Conservation (phyloP, 768 basidiomycete species). For the Tricholoma saponaceum region DNA sequence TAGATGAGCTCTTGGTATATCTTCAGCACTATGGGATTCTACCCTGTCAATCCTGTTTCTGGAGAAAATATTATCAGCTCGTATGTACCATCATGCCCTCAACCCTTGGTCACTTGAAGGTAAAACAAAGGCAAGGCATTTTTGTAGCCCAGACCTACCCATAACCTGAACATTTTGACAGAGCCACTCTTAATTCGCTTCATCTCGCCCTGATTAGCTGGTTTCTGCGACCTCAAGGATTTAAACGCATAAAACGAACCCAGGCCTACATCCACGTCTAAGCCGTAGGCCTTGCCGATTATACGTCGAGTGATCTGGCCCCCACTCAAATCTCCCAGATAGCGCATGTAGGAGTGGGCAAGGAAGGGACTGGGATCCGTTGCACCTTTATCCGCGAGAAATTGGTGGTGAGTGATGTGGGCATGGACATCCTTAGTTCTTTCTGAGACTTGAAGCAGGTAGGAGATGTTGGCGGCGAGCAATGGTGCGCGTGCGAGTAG, state of each 20-base stretch:
- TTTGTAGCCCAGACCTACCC: no score
- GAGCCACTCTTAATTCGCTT: constrained; percentile 76
- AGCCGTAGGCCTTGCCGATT: constrained; percentile 62
- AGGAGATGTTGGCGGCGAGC: constrained; percentile 64
- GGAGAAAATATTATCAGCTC: no score
- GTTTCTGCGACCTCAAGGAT: constrained; percentile 42
- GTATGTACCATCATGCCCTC: no score
- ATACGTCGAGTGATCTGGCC: constrained; percentile 66
- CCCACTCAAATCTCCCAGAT: constrained; percentile 77
- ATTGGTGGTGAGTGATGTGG: constrained; percentile 48
- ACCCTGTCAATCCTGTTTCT: no score
- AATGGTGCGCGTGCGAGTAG: constrained; percentile 58
- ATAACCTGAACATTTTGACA: no score
- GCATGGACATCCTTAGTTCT: constrained; percentile 40
- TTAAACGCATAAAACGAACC: constrained; percentile 72
- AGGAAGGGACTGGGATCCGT: constrained; percentile 51
- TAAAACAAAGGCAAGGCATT: no score
- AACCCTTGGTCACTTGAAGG: no score
- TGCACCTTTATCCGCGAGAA: constrained; percentile 44
- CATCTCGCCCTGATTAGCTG: constrained; percentile 54
- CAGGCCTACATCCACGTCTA: constrained; percentile 46
- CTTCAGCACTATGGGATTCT: no score
- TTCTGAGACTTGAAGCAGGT: constrained; percentile 50
- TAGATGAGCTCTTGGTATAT: no score
- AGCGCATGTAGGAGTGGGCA: constrained; percentile 77